Conservation (phyloP, 371 early-diverging fungal genomes). For the Zychaea mexicana region DNA sequence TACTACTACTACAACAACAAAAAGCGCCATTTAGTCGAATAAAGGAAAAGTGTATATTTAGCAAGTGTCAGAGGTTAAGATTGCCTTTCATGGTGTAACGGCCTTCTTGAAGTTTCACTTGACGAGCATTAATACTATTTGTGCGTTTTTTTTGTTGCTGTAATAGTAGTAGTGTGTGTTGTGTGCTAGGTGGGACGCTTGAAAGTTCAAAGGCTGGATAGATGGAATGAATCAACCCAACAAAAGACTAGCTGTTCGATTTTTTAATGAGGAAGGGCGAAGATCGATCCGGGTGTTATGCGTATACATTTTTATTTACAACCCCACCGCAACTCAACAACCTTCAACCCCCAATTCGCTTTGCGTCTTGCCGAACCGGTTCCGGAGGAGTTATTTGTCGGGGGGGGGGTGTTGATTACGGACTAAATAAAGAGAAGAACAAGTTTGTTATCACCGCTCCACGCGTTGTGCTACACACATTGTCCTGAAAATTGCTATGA, state of each 20-base stretch:
- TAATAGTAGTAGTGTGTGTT: too few relatives aligned
- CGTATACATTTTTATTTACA: background rate
- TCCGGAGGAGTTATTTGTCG: background rate
- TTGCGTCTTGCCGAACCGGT: background rate
- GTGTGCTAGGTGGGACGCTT: too few relatives aligned
- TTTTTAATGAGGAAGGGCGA: background rate
- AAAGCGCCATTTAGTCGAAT: too few relatives aligned
- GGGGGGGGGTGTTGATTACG: background rate
- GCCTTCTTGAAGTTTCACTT: background rate
- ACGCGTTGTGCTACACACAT: constrained; percentile 3
- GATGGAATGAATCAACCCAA: background rate
- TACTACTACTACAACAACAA: too few relatives aligned
- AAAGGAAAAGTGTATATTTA: too few relatives aligned
- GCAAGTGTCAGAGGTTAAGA: background rate
- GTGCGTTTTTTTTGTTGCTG: too few relatives aligned
- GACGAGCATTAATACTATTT: too few relatives aligned
- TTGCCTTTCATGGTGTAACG: background rate
- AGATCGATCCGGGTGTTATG: constrained; percentile 2
- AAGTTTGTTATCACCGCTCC: background rate
- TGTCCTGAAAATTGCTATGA: background rate
- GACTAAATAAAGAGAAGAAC: background rate
- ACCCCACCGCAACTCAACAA: too few relatives aligned
- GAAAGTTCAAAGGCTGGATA: too few relatives aligned
- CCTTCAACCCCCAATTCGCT: too few relatives aligned
- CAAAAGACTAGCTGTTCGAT: background rate